Conservation (phyloP, 139 green algal genomes). For the Haematococcus sp. region DNA sequence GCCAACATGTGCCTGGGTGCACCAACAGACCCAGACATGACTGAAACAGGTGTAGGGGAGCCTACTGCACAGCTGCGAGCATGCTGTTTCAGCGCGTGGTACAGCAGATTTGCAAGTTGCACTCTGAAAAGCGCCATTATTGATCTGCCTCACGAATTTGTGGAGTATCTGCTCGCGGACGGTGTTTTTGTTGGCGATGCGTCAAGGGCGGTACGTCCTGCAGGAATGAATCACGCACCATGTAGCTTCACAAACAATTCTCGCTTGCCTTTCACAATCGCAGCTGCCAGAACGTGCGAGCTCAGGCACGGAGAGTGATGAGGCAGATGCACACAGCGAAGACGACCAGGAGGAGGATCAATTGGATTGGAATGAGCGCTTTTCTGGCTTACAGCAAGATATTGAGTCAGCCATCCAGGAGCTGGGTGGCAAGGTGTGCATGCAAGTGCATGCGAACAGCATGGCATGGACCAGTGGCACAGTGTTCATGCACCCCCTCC, state of each 20-base stretch:
- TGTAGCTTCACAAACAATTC: background rate
- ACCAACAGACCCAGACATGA: too few relatives aligned
- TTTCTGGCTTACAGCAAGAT: background rate
- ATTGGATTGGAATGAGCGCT: conserved; percentile 6
- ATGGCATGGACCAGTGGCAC: too few relatives aligned
- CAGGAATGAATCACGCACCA: background rate
- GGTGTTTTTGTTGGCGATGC: background rate
- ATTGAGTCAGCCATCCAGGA: conserved; percentile 1
- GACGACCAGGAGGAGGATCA: background rate
- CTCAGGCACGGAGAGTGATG: background rate
- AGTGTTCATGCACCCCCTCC: too few relatives aligned
- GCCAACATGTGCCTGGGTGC: too few relatives aligned
- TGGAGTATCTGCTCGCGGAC: conserved; percentile 59
- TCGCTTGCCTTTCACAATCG: background rate
- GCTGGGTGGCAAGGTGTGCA: background rate
- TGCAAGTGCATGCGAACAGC: too few relatives aligned
- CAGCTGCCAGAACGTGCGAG: background rate
- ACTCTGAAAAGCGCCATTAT: conserved; percentile 43
- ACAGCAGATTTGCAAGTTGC: too few relatives aligned
- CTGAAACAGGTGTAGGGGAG: too few relatives aligned
- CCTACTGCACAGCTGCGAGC: too few relatives aligned
- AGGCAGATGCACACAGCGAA: background rate
- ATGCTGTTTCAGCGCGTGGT: too few relatives aligned
- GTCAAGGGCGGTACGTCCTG: background rate
- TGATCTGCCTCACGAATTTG: conserved; percentile 44